Base-by-base conservation (phyloP, 495 filamentous ascomycete species). In the Aspergillus biplanus region DNA sequence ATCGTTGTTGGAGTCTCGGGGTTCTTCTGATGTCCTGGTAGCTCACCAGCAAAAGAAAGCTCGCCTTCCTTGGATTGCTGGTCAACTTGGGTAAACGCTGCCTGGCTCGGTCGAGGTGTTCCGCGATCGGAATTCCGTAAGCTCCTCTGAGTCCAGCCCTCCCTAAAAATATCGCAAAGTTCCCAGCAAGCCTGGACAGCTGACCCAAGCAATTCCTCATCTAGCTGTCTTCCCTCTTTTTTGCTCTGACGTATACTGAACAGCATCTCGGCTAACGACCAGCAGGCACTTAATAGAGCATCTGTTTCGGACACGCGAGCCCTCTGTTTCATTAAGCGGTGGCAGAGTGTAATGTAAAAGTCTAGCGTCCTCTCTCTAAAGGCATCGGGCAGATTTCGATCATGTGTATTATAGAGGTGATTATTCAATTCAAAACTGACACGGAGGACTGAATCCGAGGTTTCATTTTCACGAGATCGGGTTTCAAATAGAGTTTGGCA, bases 341-440 rank as follows among this genome's bases (percentile, higher is more conserved):
- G 93, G 60, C 93, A 97, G 4, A 97, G 71, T 0, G 93, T 96
- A 64, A 97, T 91, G 70, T 96, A 97, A 67, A 97, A 97, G 66
- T 97, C 93, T 57, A 97, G 75, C 0, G 93, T 96, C 55, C 93
- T 82, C 73, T 97, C 93, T 48, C 90, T 86, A 73, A 97, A 97
- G 0, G 91, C 90, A 70, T 94, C 91, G 0, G 93, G 93, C 13
- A 97, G 82, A 54, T 85, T 88, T 50, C 91, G 85, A 72, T 96
- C 93, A 67, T 95, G 91, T 4, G 92, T 92, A 73, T 93, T 96
- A 75, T 92, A 97, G 11, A 97, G 79, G 73, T 97, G 93, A 71
- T 97, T 97, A 71, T 96, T 96, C 9, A 97, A 84, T 75, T 96
- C 93, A 69, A 96, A 96, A 80, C 92, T 96, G 59, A 97, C 92